These are phyloP conservation scores for Saraca asoca DNA, from an alignment of 331 rosid genomes.

Conservation along the genomic window DNA sequence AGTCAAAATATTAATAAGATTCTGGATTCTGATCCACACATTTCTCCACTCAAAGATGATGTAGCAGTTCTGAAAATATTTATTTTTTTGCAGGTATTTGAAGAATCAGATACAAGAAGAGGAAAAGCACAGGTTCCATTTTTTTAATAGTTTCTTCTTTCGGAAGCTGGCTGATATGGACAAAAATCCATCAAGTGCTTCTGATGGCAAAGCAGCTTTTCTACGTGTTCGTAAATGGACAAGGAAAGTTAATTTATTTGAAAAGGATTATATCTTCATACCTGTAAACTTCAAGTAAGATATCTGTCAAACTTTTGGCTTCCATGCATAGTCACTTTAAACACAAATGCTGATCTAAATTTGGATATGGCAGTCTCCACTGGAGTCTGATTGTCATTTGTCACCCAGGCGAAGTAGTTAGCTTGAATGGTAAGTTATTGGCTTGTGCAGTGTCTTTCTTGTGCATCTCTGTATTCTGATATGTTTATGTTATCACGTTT, in stretches of 20 bases:
- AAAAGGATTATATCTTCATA: slow-evolving; percentile 77
- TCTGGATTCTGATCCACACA: neutral
- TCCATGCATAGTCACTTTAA: slow-evolving; percentile 21
- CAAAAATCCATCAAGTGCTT: slow-evolving; percentile 71
- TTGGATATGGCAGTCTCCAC: slow-evolving; percentile 59
- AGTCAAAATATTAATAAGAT: neutral
- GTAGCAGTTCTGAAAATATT: slow-evolving; percentile 3
- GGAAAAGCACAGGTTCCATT: slow-evolving; percentile 60
- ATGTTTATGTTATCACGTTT: slow-evolving; percentile 30
- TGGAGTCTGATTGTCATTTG: slow-evolving; percentile 87
- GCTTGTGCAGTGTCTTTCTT: slow-evolving; percentile 11
- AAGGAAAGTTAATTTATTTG: slow-evolving; percentile 69
- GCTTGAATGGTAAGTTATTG: slow-evolving; percentile 52
- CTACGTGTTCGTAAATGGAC: slow-evolving; percentile 83
- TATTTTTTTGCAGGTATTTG: slow-evolving; percentile 58
- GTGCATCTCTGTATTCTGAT: slow-evolving; percentile 16
- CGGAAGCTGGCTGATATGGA: slow-evolving; percentile 76
- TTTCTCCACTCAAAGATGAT: neutral
- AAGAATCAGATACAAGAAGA: slow-evolving; percentile 60
- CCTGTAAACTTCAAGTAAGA: slow-evolving; percentile 84
- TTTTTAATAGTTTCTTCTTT: slow-evolving; percentile 79
- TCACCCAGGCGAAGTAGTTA: slow-evolving; percentile 72
- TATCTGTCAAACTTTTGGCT: slow-evolving; percentile 14
- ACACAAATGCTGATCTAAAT: slow-evolving; percentile 33
- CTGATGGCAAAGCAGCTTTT: slow-evolving; percentile 76